These are phyloP conservation scores for Parsonsia alboflavescens DNA, from an alignment of 257 asterid genomes.

Conservation along the genomic window DNA sequence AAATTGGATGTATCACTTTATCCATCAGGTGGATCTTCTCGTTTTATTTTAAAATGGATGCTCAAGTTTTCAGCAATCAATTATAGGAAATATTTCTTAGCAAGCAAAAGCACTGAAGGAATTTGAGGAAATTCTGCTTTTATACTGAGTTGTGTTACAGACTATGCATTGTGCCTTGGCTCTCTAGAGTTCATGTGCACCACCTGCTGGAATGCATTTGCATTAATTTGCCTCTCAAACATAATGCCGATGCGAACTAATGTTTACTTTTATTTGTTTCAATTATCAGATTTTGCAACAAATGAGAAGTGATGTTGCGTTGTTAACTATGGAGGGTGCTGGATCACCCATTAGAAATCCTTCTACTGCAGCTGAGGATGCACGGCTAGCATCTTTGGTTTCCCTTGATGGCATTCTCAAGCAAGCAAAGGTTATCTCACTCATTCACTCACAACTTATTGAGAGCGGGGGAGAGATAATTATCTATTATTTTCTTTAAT, in stretches of 20 bases:
- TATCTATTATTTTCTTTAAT: not conserved
- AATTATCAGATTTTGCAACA: constrained; percentile 75
- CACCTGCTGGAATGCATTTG: not conserved
- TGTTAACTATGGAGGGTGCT: constrained; percentile 71
- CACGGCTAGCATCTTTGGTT: constrained; percentile 89
- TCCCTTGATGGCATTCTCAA: constrained; percentile 89
- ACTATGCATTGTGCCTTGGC: not conserved
- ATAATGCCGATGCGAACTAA: not conserved
- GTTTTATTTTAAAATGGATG: not conserved
- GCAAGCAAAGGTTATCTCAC: constrained; percentile 69
- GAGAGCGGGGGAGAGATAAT: not conserved
- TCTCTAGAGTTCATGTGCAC: not conserved
- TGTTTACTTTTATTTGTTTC: not conserved
- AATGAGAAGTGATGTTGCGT: constrained; percentile 68
- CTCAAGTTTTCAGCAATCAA: not conserved
- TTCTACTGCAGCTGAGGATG: constrained; percentile 97
- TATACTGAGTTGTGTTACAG: not conserved
- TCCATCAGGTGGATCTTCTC: constrained; percentile 1
- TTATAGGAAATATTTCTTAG: not conserved
- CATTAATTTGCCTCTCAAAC: not conserved
- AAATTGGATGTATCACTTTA: not conserved
- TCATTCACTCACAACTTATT: not conserved
- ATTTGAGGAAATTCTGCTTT: not conserved
- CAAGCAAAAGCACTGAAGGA: not conserved
- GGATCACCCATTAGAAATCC: constrained; percentile 79